Conservation (phyloP, 2,329 filamentous ascomycete species). For the Pseudonectria buxi region DNA sequence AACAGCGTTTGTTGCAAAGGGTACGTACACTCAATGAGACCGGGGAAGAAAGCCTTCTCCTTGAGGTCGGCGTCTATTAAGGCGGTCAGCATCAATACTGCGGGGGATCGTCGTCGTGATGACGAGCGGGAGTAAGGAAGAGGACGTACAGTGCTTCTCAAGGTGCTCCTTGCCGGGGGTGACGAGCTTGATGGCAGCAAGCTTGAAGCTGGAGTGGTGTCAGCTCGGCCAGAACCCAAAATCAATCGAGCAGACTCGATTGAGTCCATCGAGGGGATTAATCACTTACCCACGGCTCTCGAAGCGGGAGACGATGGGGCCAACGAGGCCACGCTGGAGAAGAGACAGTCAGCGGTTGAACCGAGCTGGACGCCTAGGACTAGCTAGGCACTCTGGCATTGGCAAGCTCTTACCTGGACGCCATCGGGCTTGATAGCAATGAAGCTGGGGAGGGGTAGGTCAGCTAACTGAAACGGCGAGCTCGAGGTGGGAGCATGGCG, state of each 20-base stretch:
- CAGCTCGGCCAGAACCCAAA: constrained; percentile 9
- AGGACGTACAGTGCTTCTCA: constrained; percentile 77
- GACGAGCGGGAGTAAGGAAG: not conserved
- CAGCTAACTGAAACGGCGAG: constrained; percentile 5
- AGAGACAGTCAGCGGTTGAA: constrained; percentile 17
- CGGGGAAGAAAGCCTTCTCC: constrained; percentile 94
- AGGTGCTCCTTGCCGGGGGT: constrained; percentile 89
- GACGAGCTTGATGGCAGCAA: constrained; percentile 93
- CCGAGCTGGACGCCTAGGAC: not conserved
- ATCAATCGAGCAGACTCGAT: constrained; percentile 4
- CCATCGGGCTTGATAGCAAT: constrained; percentile 99
- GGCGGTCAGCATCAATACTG: constrained; percentile 16
- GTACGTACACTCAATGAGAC: constrained; percentile 79
- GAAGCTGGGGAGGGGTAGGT: constrained; percentile 59
- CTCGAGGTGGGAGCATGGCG: constrained; percentile 14
- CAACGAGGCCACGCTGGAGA: constrained; percentile 84
- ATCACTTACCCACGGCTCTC: constrained; percentile 77
- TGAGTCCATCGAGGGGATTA: too few relatives aligned
- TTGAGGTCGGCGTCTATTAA: constrained; percentile 70
- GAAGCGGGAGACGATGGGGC: constrained; percentile 96
- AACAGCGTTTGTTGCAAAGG: not conserved
- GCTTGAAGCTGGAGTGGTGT: constrained; percentile 70
- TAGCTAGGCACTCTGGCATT: not conserved
- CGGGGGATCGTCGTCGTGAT: constrained; percentile 12
- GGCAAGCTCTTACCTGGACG: constrained; percentile 68